Evolutionary conservation across 1,139 yeast genomes (phyloP), one percentile per base, ranked within the genome.

Genomic region (Kluyveromyces sp.): DNA sequence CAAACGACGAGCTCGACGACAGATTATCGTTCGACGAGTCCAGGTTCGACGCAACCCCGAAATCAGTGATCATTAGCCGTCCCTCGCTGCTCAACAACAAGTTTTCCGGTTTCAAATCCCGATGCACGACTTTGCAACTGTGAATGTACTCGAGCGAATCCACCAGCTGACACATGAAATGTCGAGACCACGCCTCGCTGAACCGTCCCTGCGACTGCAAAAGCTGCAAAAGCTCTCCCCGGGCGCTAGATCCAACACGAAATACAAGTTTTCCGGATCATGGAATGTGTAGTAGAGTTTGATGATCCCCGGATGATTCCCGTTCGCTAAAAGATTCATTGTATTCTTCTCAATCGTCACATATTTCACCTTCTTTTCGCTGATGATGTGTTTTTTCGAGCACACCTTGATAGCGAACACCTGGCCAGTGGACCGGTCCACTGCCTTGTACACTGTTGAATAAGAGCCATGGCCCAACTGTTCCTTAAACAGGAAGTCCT

Each of bases 301-400:
- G 26, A 92, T 89, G 41, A 92, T 78, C 1, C 98, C 98, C 39
- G 89, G 88, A 57, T 83, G 90, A 47, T 83, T 81, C 31, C 90
- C 92, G 28, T 54, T 53, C 2, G 65, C 63, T 48, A 92, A 71
- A 38, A 95, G 69, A 63, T 90, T 89, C 57, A 94, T 72, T 1
- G 97, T 92, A 59, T 88, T 88, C 65, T 92, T 92, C 65, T 94
- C 98, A 50, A 94, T 92, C 60, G 90, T 90, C 50, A 92, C 98
- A 61, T 92, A 94, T 66, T 94, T 92, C 56, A 90, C 94, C 65
- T 92, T 92, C 63, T 86, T 86, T 66, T 92, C 99, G 64, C 87
- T 84, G 57, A 92, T 92, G 50, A 92, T 94, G 66, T 94, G 98
- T 39, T 89, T 77, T 66, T 94, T 94, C 55, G 94, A 95, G 40